Evolutionary conservation across 805 yeast species (phyloP).

Genomic region (Cyberlindnera euphorbiiphila): DNA sequence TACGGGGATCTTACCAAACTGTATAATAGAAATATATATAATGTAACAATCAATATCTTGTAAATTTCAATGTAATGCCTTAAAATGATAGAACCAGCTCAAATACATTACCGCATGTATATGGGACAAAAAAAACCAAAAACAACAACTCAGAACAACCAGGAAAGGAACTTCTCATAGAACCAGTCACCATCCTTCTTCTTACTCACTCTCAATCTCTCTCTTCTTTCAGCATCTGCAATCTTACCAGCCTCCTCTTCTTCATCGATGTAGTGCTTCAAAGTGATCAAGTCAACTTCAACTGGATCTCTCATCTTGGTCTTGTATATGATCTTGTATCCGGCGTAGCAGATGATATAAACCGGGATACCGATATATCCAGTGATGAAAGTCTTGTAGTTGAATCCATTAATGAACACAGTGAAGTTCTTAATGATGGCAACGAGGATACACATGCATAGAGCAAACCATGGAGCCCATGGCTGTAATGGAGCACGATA

Average conservation of each 20-base stretch:
- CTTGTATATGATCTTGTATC: conserved; percentile 53
- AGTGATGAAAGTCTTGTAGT: conserved; percentile 65
- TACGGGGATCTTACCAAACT: too few species aligned
- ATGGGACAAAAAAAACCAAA: background rate
- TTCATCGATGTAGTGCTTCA: conserved; percentile 37
- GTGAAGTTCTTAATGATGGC: conserved; percentile 68
- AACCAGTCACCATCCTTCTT: conserved; percentile 40
- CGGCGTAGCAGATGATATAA: conserved; percentile 48
- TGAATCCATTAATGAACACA: conserved; percentile 60
- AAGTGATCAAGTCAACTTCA: conserved; percentile 60
- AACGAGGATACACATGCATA: conserved; percentile 49
- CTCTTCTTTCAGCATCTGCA: conserved; percentile 25
- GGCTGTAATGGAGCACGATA: conserved; percentile 69
- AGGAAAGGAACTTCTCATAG: conserved; percentile 44
- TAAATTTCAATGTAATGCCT: too few species aligned
- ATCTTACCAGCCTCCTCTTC: conserved; percentile 29
- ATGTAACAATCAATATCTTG: too few species aligned
- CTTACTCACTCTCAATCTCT: conserved; percentile 20
- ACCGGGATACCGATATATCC: conserved; percentile 61
- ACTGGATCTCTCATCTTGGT: conserved; percentile 45
- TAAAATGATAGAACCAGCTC: too few species aligned
- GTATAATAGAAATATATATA: too few species aligned
- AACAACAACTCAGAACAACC: conserved; percentile 38
- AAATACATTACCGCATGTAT: too few species aligned
- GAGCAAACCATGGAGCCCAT: conserved; percentile 58